A percentile compares a stretch with the other conserved stretches of the same genome.
These are phyloP conservation scores for Piper betle DNA, from an alignment of 164 flowering plant genomes.

Conservation along the genomic window DNA sequence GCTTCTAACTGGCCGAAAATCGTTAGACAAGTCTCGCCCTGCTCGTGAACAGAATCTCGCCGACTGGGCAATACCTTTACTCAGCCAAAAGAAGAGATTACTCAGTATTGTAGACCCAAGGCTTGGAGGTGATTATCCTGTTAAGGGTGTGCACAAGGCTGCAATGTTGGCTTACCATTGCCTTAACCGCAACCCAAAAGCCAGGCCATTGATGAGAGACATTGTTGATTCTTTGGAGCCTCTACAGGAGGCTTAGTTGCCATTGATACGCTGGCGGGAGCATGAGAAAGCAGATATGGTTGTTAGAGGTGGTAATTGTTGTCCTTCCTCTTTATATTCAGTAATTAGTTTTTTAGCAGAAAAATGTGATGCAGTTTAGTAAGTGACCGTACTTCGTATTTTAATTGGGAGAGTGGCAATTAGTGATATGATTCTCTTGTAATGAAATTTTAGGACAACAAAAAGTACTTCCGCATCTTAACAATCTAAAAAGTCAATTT, in stretches of 20 bases:
- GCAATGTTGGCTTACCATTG: constrained; percentile 94
- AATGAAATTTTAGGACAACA: too few species aligned
- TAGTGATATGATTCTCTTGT: too few species aligned
- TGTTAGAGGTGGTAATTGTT: too few species aligned
- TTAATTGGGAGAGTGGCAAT: too few species aligned
- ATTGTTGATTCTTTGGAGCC: constrained; percentile 87
- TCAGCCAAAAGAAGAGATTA: constrained; percentile 65
- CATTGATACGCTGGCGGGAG: too few species aligned
- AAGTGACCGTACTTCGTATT: too few species aligned
- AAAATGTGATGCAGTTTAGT: too few species aligned
- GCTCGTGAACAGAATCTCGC: constrained; percentile 68
- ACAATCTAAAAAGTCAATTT: too few species aligned
- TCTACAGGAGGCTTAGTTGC: constrained; percentile 25
- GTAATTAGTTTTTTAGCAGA: too few species aligned
- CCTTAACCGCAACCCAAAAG: constrained; percentile 73
- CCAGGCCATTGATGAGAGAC: constrained; percentile 90
- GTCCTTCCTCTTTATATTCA: too few species aligned
- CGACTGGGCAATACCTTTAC: constrained; percentile 78
- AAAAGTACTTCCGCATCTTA: too few species aligned
- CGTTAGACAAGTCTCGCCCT: constrained; percentile 62
- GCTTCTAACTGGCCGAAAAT: constrained; percentile 45
- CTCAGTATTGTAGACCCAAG: constrained; percentile 72
- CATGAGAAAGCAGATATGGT: too few species aligned
- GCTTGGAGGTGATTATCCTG: constrained; percentile 62
- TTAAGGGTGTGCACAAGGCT: constrained; percentile 75